Base-by-base conservation (phyloP, 2,329 filamentous ascomycete species). In the Xylariaceae sp. region DNA sequence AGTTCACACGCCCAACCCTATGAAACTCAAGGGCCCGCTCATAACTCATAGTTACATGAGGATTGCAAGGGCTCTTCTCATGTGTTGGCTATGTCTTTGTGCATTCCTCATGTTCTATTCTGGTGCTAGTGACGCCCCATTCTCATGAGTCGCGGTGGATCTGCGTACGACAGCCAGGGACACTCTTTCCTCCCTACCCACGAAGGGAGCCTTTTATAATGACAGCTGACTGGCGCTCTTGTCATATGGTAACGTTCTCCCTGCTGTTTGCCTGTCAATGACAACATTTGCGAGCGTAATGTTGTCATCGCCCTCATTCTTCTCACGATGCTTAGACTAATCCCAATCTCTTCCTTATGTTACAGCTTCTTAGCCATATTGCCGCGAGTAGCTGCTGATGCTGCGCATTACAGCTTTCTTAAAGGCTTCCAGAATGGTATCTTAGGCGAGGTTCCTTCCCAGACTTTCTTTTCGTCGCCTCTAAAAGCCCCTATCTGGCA, bases 401-500 rank as follows among this genome's bases (percentile, higher is more conserved):
- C 42, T 14, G 51, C 54, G 3, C 22, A 46, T 2, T 42, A 39
- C 43, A 51, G 28, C 14, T 10, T 54, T 19, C 38, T 54, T 11
- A 39, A 45, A 16, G 41, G 48, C 5, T 56, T 45, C 33, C 54
- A 56, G 38, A 48, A 17, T 10, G 54, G 54, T 6, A 42, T 22
- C 5, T 31, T 54, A 9, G 54, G 54, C 33, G 11, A 43, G 6
- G 31, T 41, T 11, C 54, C 54, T 3, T 48, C 33, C 10, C 54
- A 56, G 50, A 51, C 43, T 16, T 56, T 56, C 47, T 51, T 53
- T 28, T 53, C 54, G 1, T 56, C 54, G 5, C 44, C 47, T 3
- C 9, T 56, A 11, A 48, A 47, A 31, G 54, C 54, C 2, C 54
- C 54, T 14, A 17, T 45, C 12, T 53, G 46, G 16, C 54, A 56